A percentile compares a stretch with the other conserved stretches of the same genome.
Conservation (phyloP, 441 rosid species). For the Gossypium gossypioides region DNA sequence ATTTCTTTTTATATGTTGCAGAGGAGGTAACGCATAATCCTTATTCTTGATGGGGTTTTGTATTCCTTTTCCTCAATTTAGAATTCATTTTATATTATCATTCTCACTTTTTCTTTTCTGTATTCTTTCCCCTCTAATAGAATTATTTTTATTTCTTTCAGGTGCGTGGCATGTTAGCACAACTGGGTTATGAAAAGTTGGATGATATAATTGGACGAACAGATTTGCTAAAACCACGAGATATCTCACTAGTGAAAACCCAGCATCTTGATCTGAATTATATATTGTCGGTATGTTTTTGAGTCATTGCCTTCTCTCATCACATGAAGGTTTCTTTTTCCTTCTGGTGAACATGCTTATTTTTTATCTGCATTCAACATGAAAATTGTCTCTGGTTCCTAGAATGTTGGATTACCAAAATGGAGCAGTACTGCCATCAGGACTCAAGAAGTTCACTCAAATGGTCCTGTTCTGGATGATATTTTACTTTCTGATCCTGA, state of each 20-base stretch:
- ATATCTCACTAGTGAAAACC: slow-evolving; percentile 87
- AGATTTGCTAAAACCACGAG: slow-evolving; percentile 64
- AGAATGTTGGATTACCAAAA: slow-evolving; percentile 81
- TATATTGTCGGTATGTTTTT: slow-evolving; percentile 58
- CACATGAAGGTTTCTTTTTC: background rate
- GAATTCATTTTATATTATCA: background rate
- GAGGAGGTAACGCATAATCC: slow-evolving; percentile 67
- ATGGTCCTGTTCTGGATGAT: slow-evolving; percentile 84
- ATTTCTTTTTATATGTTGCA: slow-evolving; percentile 85
- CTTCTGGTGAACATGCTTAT: background rate
- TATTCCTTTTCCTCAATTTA: slow-evolving; percentile 9
- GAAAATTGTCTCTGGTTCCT: slow-evolving; percentile 15
- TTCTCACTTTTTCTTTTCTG: background rate
- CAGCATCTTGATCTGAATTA: slow-evolving; percentile 90
- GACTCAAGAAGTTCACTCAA: slow-evolving; percentile 79
- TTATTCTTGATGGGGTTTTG: background rate
- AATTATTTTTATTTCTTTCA: slow-evolving; percentile 16
- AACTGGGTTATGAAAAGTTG: slow-evolving; percentile 75
- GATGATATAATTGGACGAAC: slow-evolving; percentile 88
- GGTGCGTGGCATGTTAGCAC: slow-evolving; percentile 94
- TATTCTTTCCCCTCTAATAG: background rate
- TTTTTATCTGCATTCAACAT: slow-evolving; percentile 11
- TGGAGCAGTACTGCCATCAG: slow-evolving; percentile 82
- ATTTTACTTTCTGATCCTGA: slow-evolving; percentile 69
- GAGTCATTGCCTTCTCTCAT: background rate